Evolutionary conservation across 352 stramenopile species (phyloP).

Genomic region (Pythium sukuiense): DNA sequence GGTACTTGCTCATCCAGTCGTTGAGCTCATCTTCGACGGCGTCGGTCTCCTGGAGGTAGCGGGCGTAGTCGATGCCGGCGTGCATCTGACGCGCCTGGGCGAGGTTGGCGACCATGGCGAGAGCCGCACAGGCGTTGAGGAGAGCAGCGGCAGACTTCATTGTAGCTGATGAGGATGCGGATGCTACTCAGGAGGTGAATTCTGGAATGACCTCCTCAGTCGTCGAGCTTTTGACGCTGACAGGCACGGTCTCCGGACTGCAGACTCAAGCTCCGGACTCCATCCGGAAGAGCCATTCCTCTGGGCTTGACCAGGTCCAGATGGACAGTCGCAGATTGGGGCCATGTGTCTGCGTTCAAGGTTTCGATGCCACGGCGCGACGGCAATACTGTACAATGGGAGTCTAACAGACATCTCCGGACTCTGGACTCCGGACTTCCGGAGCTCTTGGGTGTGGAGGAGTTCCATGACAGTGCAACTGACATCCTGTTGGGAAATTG

Average conservation of each 20-base stretch:
- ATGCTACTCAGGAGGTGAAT: background rate
- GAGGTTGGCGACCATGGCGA: conserved; percentile 59
- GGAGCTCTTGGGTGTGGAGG: background rate
- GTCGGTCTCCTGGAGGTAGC: conserved; percentile 53
- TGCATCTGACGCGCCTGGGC: conserved; percentile 26
- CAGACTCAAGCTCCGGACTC: background rate
- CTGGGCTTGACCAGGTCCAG: background rate
- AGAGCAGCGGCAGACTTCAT: conserved; percentile 11
- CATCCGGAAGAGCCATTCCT: background rate
- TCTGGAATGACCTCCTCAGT: background rate
- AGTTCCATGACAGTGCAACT: background rate
- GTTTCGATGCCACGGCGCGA: background rate
- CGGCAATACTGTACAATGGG: background rate
- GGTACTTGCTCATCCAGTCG: conserved; percentile 46
- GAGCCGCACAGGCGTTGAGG: background rate
- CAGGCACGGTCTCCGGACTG: background rate
- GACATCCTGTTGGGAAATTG: background rate
- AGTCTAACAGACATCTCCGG: background rate
- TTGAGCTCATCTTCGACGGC: conserved; percentile 40
- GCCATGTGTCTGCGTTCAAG: background rate
- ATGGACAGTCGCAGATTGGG: background rate
- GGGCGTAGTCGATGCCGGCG: conserved; percentile 36
- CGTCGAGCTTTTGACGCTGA: background rate
- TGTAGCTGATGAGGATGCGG: background rate
- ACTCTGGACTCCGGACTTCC: background rate